Conservation (phyloP, 2,329 filamentous ascomycete genomes). For the Pseudocercospora fijiensis region DNA sequence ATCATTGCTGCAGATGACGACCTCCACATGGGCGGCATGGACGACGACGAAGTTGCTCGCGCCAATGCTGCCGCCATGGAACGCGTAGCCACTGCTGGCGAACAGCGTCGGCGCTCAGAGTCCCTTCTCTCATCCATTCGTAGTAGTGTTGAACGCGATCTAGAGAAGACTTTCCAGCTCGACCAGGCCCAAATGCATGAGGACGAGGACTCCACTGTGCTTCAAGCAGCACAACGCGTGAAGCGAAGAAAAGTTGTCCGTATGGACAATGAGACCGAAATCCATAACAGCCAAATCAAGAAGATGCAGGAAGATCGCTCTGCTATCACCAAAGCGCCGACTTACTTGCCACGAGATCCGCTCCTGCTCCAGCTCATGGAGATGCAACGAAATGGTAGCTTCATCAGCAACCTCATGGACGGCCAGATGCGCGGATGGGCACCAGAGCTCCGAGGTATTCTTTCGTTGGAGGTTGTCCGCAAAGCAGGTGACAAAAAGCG, state of each 20-base stretch:
- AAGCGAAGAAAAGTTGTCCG: conserved; percentile 79
- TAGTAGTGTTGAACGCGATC: conserved; percentile 56
- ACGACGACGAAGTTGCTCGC: conserved; percentile 42
- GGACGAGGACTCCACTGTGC: conserved; percentile 52
- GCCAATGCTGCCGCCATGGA: conserved; percentile 38
- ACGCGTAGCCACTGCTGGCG: conserved; percentile 45
- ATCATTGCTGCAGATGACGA: conserved; percentile 37
- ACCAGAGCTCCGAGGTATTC: conserved; percentile 84
- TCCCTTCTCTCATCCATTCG: conserved; percentile 57
- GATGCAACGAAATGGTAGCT: conserved; percentile 86
- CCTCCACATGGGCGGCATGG: conserved; percentile 48
- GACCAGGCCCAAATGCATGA: conserved; percentile 36
- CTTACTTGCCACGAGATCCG: conserved; percentile 83
- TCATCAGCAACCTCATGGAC: conserved; percentile 84
- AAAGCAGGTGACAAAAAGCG: conserved; percentile 81
- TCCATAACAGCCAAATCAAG: conserved; percentile 75
- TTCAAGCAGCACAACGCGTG: conserved; percentile 66
- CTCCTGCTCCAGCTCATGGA: conserved; percentile 83
- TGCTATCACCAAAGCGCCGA: conserved; percentile 77
- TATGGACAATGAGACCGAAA: conserved; percentile 76
- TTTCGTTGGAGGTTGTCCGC: conserved; percentile 81
- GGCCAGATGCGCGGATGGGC: conserved; percentile 75
- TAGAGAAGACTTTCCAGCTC: conserved; percentile 60
- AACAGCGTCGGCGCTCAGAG: conserved; percentile 45
- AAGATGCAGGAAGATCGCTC: conserved; percentile 82